Conservation (phyloP, 192 early-diverging fungal genomes). For the Coemansia asiatica region DNA sequence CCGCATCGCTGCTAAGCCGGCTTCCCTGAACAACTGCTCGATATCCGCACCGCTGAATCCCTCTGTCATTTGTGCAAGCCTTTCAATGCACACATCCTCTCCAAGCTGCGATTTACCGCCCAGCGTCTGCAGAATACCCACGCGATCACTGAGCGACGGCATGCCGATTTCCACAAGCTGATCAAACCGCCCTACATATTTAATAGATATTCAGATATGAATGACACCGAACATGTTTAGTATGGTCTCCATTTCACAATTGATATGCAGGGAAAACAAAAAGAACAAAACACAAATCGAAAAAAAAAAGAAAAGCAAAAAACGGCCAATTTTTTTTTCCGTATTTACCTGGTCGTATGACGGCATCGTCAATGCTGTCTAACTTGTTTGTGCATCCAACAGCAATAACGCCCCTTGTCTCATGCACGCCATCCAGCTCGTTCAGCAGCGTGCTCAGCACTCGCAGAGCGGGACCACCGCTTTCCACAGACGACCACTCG, state of each 20-base stretch:
- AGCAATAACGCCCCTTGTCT: constrained; percentile 77
- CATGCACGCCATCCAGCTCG: constrained; percentile 97
- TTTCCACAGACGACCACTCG: constrained; percentile 56
- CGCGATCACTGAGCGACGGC: constrained; percentile 61
- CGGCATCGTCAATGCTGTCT: constrained; percentile 82
- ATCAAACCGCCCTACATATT: constrained; percentile 76
- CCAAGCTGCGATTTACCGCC: constrained; percentile 61
- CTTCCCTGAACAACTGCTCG: constrained; percentile 50
- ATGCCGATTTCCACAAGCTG: constrained; percentile 73
- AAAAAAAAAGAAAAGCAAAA: background rate
- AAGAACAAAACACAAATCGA: background rate
- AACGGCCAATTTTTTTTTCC: too few species aligned
- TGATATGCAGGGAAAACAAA: constrained; percentile 12
- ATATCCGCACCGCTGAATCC: constrained; percentile 39
- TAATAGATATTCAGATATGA: background rate
- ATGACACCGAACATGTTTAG: background rate
- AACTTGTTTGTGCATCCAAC: constrained; percentile 92
- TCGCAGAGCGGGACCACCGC: constrained; percentile 83
- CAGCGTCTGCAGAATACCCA: constrained; percentile 68
- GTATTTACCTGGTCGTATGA: constrained; percentile 65
- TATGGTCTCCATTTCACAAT: background rate
- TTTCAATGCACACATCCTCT: constrained; percentile 49
- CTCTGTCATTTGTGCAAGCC: constrained; percentile 29
- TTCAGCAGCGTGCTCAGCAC: constrained; percentile 92
- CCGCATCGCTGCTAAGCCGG: constrained; percentile 41